Conservation (phyloP, 2,329 filamentous ascomycete species). For the Cladosporium colombiae region DNA sequence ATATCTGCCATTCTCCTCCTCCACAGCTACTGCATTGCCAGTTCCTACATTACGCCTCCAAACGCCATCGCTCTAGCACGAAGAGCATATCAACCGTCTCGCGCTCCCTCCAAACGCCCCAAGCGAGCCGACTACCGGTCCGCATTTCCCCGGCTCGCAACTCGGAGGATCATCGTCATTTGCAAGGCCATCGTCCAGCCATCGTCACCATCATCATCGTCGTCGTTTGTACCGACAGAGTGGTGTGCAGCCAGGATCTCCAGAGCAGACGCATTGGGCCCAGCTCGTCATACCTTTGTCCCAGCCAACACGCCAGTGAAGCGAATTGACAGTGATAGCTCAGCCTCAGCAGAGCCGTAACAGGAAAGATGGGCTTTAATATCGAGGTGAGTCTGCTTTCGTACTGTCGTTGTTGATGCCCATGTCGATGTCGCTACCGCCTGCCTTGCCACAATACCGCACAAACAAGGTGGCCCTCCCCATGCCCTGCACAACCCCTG, state of each 20-base stretch:
- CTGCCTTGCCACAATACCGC: background rate
- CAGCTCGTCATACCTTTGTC: background rate
- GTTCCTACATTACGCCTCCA: background rate
- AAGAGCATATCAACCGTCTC: slow-evolving; percentile 2
- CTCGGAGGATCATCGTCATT: slow-evolving; percentile 11
- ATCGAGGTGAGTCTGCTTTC: background rate
- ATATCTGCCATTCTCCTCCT: background rate
- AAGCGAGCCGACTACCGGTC: slow-evolving; percentile 15
- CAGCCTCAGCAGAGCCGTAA: background rate
- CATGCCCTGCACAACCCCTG: background rate
- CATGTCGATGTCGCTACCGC: background rate
- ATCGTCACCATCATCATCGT: slow-evolving; percentile 11
- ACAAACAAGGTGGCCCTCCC: background rate
- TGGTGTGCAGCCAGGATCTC: slow-evolving; percentile 17
- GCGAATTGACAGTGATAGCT: background rate
- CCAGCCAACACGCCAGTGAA: background rate
- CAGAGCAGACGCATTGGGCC: background rate
- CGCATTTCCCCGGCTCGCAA: slow-evolving; percentile 16
- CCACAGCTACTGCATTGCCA: background rate
- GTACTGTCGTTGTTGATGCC: background rate
- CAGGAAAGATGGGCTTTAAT: background rate
- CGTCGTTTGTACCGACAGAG: background rate
- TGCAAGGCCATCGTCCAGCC: background rate
- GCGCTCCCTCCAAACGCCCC: background rate
- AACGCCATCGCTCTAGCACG: slow-evolving; percentile 3